Evolutionary conservation across 1,284 basidiomycete species (phyloP).

Genomic region (Ceratobasidium sp.): DNA sequence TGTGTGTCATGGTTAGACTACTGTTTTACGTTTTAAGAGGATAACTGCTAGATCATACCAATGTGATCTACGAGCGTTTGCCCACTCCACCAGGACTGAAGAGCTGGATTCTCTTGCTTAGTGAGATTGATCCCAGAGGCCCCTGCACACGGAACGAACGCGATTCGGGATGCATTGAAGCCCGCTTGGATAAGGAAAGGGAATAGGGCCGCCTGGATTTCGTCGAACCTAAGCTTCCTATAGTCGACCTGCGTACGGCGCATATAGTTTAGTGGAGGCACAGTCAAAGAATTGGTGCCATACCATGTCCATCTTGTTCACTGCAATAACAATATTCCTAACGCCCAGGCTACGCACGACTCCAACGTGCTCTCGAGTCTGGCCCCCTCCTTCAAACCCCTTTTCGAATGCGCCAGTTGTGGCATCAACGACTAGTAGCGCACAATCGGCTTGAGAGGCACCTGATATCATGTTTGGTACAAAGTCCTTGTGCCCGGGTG

Average conservation of each 20-base stretch:
- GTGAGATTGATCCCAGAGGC: slow-evolving; percentile 91
- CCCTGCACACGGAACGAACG: slow-evolving; percentile 90
- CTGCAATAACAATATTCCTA: slow-evolving; percentile 88
- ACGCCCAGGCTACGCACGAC: slow-evolving; percentile 96
- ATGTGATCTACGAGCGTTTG: slow-evolving; percentile 78
- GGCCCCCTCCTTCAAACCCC: slow-evolving; percentile 92
- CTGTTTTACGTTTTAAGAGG: background rate
- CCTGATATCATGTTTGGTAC: slow-evolving; percentile 99
- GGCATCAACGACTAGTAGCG: slow-evolving; percentile 94
- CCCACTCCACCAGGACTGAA: slow-evolving; percentile 85
- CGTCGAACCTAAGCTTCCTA: slow-evolving; percentile 83
- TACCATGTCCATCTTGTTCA: slow-evolving; percentile 95
- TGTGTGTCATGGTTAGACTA: slow-evolving; percentile 51
- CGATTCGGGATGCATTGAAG: slow-evolving; percentile 80
- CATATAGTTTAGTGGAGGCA: slow-evolving; percentile 25
- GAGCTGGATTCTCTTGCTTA: slow-evolving; percentile 59
- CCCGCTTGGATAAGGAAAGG: slow-evolving; percentile 90
- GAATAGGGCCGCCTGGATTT: slow-evolving; percentile 78
- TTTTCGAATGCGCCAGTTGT: slow-evolving; percentile 93
- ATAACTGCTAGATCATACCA: background rate
- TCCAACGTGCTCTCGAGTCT: slow-evolving; percentile 96
- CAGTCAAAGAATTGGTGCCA: slow-evolving; percentile 47
- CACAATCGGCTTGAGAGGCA: slow-evolving; percentile 95
- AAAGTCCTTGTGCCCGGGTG: slow-evolving; percentile 97
- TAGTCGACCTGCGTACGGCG: slow-evolving; percentile 74